Conservation (phyloP, 352 stramenopile species). For the Peronospora destructor region DNA sequence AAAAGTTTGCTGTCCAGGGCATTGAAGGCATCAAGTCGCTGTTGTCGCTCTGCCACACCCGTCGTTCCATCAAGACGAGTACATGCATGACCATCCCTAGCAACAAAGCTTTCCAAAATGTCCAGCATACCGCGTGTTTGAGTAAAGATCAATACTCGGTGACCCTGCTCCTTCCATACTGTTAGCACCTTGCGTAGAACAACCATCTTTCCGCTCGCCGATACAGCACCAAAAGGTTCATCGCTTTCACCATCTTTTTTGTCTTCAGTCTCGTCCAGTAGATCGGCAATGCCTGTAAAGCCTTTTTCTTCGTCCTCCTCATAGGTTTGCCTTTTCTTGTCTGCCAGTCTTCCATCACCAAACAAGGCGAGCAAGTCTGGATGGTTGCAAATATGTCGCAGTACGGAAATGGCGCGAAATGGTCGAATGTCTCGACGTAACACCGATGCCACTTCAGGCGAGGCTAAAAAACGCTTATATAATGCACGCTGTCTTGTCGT, state of each 20-base stretch:
- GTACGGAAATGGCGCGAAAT: conserved; percentile 89
- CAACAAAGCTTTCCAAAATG: conserved; percentile 93
- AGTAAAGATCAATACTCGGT: conserved; percentile 96
- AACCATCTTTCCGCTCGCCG: conserved; percentile 93
- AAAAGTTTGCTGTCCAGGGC: conserved; percentile 65
- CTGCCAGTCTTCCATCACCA: conserved; percentile 28
- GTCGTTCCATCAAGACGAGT: conserved; percentile 95
- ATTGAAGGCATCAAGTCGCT: conserved; percentile 96
- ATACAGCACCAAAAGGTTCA: conserved; percentile 36
- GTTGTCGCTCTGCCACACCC: conserved; percentile 88
- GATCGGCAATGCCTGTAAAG: conserved; percentile 7
- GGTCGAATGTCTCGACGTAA: conserved; percentile 73
- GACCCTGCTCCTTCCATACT: conserved; percentile 91
- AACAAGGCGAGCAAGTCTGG: conserved; percentile 88
- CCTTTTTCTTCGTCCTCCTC: conserved; percentile 22
- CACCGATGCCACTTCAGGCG: conserved; percentile 90
- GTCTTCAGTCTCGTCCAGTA: conserved; percentile 17
- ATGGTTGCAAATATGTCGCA: conserved; percentile 99
- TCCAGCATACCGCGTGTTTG: conserved; percentile 97
- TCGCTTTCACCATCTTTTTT: conserved; percentile 19
- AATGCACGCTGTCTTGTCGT: conserved; percentile 81
- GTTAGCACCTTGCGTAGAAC: conserved; percentile 93
- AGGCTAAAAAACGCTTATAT: conserved; percentile 90
- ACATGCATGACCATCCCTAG: conserved; percentile 83
- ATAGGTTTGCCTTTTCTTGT: conserved; percentile 26